A percentile compares a stretch with the other conserved stretches of the same genome.
Conservation (phyloP, 805 yeast genomes). For the Suhomyces kilbournensis region DNA sequence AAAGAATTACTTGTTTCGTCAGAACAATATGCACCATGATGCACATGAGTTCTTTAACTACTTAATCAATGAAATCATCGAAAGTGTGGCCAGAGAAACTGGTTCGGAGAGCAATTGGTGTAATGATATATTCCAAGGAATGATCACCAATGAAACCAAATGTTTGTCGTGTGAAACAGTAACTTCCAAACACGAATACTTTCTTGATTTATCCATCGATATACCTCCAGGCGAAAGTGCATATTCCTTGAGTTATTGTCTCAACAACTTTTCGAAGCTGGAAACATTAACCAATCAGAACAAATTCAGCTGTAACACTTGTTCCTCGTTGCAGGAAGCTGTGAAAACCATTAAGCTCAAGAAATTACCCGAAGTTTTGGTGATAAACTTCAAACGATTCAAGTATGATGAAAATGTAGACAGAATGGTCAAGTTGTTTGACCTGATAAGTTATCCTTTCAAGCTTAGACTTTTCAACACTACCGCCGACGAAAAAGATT, state of each 20-base stretch:
- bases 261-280: slow-evolving; percentile 77
- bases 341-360: slow-evolving; percentile 82
- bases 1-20: slow-evolving; percentile 81
- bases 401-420: slow-evolving; percentile 83
- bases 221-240: slow-evolving; percentile 57
- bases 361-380: slow-evolving; percentile 70
- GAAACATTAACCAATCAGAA: slow-evolving; percentile 84
- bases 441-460: slow-evolving; percentile 78
- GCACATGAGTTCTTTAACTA: slow-evolving; percentile 96
- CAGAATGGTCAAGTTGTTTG: slow-evolving; percentile 80
- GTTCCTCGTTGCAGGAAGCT: slow-evolving; percentile 91
- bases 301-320: slow-evolving; percentile 89
- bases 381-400: slow-evolving; percentile 87
- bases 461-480: slow-evolving; percentile 68
- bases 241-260: slow-evolving; percentile 70
- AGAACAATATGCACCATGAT: slow-evolving; percentile 91
- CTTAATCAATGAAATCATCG: slow-evolving; percentile 64
- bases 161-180: slow-evolving; percentile 86
- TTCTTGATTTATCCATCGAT: slow-evolving; percentile 83
- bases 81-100: slow-evolving; percentile 48
- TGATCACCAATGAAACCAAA: slow-evolving; percentile 79
- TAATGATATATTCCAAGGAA: slow-evolving; percentile 77
- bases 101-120: slow-evolving; percentile 46
- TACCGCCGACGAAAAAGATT: slow-evolving; percentile 47
- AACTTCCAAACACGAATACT: slow-evolving; percentile 79